Percentiles rank a stretch among this genome's conserved stretches.
Conservation (phyloP, 805 yeast species). For the Wickerhamomyces sydowiorum region DNA sequence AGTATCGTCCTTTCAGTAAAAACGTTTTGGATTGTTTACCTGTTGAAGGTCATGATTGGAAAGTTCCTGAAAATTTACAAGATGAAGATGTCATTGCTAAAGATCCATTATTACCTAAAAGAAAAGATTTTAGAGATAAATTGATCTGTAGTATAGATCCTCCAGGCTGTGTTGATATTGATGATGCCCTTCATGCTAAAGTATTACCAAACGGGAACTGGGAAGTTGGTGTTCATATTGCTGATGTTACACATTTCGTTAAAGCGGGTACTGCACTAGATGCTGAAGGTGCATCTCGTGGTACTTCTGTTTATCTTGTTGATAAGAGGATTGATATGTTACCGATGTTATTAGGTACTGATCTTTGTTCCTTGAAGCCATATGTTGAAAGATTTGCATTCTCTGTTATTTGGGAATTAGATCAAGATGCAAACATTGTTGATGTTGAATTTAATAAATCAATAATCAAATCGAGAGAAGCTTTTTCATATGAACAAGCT, state of each 20-base stretch:
- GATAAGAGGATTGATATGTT: slow-evolving; percentile 99
- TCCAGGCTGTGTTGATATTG: slow-evolving; percentile 97
- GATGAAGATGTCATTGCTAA: slow-evolving; percentile 48
- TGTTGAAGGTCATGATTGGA: slow-evolving; percentile 89
- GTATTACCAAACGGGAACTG: slow-evolving; percentile 84
- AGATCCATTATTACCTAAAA: slow-evolving; percentile 42
- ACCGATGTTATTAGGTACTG: slow-evolving; percentile 92
- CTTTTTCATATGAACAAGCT: slow-evolving; percentile 91
- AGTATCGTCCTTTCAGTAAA: slow-evolving; percentile 91
- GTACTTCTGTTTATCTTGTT: slow-evolving; percentile 94
- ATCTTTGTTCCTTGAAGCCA: slow-evolving; percentile 90
- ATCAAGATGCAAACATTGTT: slow-evolving; percentile 78
- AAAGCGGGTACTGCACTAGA: slow-evolving; percentile 89
- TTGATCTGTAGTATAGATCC: slow-evolving; percentile 96
- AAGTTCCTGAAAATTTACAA: slow-evolving; percentile 62
- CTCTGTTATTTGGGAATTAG: slow-evolving; percentile 93
- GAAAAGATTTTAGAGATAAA: slow-evolving; percentile 84
- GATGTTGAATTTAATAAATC: slow-evolving; percentile 78
- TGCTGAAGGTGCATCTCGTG: slow-evolving; percentile 94
- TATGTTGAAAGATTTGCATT: slow-evolving; percentile 95
- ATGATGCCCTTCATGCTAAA: slow-evolving; percentile 92
- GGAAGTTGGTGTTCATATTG: slow-evolving; percentile 98
- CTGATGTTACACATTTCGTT: slow-evolving; percentile 97
- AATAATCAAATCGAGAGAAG: slow-evolving; percentile 84
- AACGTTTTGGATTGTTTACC: slow-evolving; percentile 92